Evolutionary conservation across 2,329 filamentous ascomycete species (phyloP), one percentile per base, ranked within the genome.

Genomic region (Gaeumannomyces sp.): DNA sequence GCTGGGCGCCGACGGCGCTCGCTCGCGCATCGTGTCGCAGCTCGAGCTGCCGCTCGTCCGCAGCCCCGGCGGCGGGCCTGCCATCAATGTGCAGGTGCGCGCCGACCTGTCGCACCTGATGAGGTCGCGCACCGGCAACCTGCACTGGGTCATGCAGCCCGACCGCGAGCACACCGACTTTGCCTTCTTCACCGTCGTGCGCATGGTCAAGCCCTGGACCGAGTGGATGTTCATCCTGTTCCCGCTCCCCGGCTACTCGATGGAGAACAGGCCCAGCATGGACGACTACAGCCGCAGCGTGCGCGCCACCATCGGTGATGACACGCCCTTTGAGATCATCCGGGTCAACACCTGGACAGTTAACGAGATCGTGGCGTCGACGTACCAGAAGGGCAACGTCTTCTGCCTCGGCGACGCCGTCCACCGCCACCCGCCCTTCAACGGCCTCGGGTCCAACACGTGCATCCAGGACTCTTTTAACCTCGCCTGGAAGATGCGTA

Each of bases 141-240:
- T 89, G 25, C 85, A 89, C 70, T 87, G 84, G 81, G 76, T 86
- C 1, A 76, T 88, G 70, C 79, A 81, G 67, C 85, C 86, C 0
- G 81, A 85, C 65, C 72, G 72, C 2, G 80, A 85, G 64, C 75
- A 81, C 64, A 81, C 82, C 0, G 75, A 75, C 0, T 87, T 82
- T 73, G 83, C 77, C 0, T 84, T 81, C 79, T 75, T 76, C 38
- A 74, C 72, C 3, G 73, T 85, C 67, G 76, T 81, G 2, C 77
- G 86, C 29, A 88, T 89, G 85, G 84, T 89, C 5, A 85, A 83
- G 74, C 81, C 85, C 0, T 89, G 85, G 85, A 71, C 82, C 67
- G 83, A 89, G 74, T 89, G 85, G 85, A 78, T 85, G 75, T 83
- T 84, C 59, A 83, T 85, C 65, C 71, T 86, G 22, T 74, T 87